Base-by-base conservation (phyloP, 345 rosid species). In the Brassica juncea region DNA sequence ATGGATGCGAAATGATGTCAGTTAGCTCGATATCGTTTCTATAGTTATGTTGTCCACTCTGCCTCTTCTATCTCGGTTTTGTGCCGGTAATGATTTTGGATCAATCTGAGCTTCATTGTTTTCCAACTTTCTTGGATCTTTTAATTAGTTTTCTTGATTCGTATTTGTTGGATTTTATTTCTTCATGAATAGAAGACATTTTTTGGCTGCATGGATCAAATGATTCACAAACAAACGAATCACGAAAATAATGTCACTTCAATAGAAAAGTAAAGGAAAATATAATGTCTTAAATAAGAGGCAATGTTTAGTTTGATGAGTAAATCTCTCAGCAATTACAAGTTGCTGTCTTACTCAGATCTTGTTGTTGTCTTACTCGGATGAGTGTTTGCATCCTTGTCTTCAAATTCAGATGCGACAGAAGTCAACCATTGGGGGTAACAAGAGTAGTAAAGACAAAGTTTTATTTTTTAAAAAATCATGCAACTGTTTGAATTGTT, bases 51-150 rank as follows among this genome's bases (percentile, higher is more conserved):
- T 23, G 49, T 11, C 49, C 10, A 55, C 76, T 72, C 21, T 78
- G 37, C 14, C 60, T 72, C 54, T 57, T 55, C 72, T 28, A 57
- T 72, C 57, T 70, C 47, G 39, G 62, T 39, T 65, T 78, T 3
- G 47, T 32, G 63, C 70, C 59, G 5, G 15, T 68, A 28, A 25
- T 15, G 57, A 49, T 69, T 49, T 28, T 30, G 32, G 44, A 52
- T 54, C 15, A 28, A 30, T 34, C 15, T 21, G 54, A 49, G 27
- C 25, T 70, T 69, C 27, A 28, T 49, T 21, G 23, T 21, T 30
- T 44, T 21, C 73, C 82, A 42, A 21, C 3, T 57, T 66, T 78
- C 61, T 66, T 72, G 77, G 77, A 66, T 78, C 52, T 54, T 28
- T 34, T 28, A 55, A 37, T 37, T 58, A 31, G 68, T 44, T 72